Base-by-base conservation (phyloP, 116 monocot species). In the Dioscorea cayenensis region DNA sequence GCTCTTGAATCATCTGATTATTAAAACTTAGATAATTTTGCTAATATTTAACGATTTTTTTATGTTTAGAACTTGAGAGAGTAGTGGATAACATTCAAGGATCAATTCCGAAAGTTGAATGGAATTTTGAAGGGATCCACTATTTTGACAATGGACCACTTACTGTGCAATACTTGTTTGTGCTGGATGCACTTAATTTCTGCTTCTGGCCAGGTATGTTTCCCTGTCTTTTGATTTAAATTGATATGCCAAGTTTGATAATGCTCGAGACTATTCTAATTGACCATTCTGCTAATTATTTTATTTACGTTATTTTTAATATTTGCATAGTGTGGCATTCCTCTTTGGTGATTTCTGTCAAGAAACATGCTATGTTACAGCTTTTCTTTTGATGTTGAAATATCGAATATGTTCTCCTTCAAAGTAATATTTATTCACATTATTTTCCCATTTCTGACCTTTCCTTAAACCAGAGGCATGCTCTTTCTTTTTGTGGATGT, bases 81-180 rank as follows among this genome's bases (percentile, higher is more conserved):
- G 75, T 83, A 3, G 81, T 97, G 64, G 86, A 90, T 73, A 72
- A 76, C 19, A 84, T 92, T 66, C 70, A 85, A 67, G 92, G 88
- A 62, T 79, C 82, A 58, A 83, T 92, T 75, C 92, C 92, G 29
- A 90, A 83, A 79, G 75, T 92, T 55, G 84, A 90, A 75, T 97
- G 96, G 96, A 74, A 97, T 77, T 92, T 92, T 73, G 96, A 97
- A 84, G 88, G 88, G 76, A 91, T 97, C 78, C 96, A 97, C 69
- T 97, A 88, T 75, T 97, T 90, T 77, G 96, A 97, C 67, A 81
- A 90, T 80, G 96, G 96, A 6, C 90, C 92, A 14, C 88, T 97
- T 73, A 97, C 96, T 36, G 92, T 97, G 73, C 96, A 97, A 66
- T 97, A 97, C 52, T 72, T 97, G 19, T 78, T 97, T 65, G 96